A percentile compares a stretch with the other conserved stretches of the same genome.
phyloP scores from a whole-genome alignment of 2,329 filamentous ascomycete species.

The Mycogone perniciosa region DNA sequence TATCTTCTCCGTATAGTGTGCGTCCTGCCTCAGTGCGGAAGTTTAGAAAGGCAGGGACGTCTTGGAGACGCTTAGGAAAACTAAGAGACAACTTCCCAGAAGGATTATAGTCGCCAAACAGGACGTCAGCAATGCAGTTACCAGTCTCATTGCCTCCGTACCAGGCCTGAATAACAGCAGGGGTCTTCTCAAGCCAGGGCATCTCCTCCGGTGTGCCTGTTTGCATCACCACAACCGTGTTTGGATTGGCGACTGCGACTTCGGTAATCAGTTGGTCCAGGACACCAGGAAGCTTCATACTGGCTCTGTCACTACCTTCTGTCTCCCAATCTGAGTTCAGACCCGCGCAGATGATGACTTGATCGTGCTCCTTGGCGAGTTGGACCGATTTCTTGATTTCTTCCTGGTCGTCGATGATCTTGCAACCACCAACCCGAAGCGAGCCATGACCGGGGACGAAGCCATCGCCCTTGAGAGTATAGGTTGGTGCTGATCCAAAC shows the following conservation, averaged over 20 bases:
- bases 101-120: constrained; percentile 69
- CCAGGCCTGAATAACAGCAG: constrained; percentile 68
- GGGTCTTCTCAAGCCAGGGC: constrained; percentile 56
- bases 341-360: constrained; percentile 72
- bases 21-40: constrained; percentile 64
- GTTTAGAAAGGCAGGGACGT: constrained; percentile 72
- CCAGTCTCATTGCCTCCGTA: constrained; percentile 84
- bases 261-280: constrained; percentile 64
- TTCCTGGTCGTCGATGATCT: constrained; percentile 48
- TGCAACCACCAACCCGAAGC: constrained; percentile 56
- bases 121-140: constrained; percentile 70
- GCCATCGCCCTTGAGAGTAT: constrained; percentile 44
- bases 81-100: constrained; percentile 68
- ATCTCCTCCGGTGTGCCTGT: constrained; percentile 69
- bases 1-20: constrained; percentile 70
- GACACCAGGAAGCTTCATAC: constrained; percentile 68
- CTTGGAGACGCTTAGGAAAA: constrained; percentile 61
- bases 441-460: constrained; percentile 53
- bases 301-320: constrained; percentile 70
- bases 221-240: constrained; percentile 68
- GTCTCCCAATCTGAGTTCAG: constrained; percentile 78
- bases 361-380: constrained; percentile 63
- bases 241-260: constrained; percentile 60
- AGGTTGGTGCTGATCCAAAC: constrained; percentile 53
- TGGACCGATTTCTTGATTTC: constrained; percentile 61